Base-by-base conservation (phyloP, 805 yeast genomes). In the Barnettozyma pratensis region DNA sequence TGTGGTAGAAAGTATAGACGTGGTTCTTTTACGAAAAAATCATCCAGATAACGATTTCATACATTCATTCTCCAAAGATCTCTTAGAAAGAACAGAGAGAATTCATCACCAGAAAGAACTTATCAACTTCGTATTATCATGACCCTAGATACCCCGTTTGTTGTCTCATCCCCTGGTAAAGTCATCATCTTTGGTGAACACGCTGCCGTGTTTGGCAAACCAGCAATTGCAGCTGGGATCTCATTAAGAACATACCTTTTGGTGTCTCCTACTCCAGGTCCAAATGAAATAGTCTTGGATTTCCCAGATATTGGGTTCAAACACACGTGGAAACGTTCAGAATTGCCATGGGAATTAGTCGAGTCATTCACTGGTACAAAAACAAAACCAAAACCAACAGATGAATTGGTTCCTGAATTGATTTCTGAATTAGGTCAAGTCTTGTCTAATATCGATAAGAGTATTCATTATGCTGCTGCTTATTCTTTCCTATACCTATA, bases 121-220 rank as follows among this genome's bases (percentile, higher is more conserved):
- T 11, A 27, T 8, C 36, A 26, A 19, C 26, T 10, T 8, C 10
- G 11, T 31, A 26, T 7, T 12, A 31, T 7, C 7, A 46, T 48
- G 52, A 51, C 52, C 2, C 30, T 48, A 10, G 32, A 39, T 6
- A 44, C 58, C 1, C 86, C 89, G 19, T 88, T 91, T 64, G 67
- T 80, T 44, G 87, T 89, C 2, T 87, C 96, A 46, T 94, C 99
- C 1, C 99, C 99, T 0, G 99, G 99, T 4, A 94, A 94, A 62
- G 96, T 90, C 41, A 94, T 94, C 57, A 74, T 94, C 35, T 94
- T 91, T 65, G 99, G 99, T 26, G 99, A 94, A 63, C 99, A 94
- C 62, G 87, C 97, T 7, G 98, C 95, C 2, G 99, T 94, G 0
- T 87, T 87, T 63, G 83, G 87, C 41, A 87, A 81, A 70, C 97